phyloP scores from a whole-genome alignment of 352 stramenopile species.

The Albugo laibachii region DNA sequence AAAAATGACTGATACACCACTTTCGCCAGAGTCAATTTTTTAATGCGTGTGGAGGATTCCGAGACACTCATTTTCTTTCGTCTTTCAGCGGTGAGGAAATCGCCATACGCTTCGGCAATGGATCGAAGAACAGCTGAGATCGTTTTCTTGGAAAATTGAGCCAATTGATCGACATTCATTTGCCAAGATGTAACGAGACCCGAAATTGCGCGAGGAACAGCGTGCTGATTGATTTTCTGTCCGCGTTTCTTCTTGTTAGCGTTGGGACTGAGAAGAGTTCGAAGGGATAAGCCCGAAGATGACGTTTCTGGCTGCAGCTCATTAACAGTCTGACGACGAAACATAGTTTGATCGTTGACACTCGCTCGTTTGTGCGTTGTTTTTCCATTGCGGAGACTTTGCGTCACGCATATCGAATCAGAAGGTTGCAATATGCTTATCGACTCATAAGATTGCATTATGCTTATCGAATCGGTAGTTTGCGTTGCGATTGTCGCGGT shows the following conservation, averaged over 20 bases:
- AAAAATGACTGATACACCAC: constrained; percentile 71
- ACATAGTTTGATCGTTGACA: too few species aligned
- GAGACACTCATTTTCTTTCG: constrained; percentile 17
- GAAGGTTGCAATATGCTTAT: too few species aligned
- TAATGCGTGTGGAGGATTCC: not conserved
- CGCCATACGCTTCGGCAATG: constrained; percentile 51
- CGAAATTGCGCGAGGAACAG: constrained; percentile 36
- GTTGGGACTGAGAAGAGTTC: too few species aligned
- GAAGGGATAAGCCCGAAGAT: too few species aligned
- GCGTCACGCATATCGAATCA: too few species aligned
- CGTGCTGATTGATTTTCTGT: constrained; percentile 49
- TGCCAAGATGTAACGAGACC: constrained; percentile 63
- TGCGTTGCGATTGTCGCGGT: too few species aligned
- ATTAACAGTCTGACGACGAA: too few species aligned
- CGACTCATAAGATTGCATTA: too few species aligned
- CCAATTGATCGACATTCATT: constrained; percentile 61
- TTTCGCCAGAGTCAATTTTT: constrained; percentile 29
- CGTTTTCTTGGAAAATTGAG: constrained; percentile 60
- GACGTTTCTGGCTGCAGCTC: too few species aligned
- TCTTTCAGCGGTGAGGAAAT: constrained; percentile 35
- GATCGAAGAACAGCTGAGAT: constrained; percentile 36
- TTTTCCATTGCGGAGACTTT: too few species aligned
- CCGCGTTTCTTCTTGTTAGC: not conserved
- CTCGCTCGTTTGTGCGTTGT: too few species aligned
- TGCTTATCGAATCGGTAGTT: too few species aligned